Percentiles rank a stretch among this genome's conserved stretches.
Evolutionary conservation across 2,329 filamentous ascomycete genomes (phyloP).

Genomic region (Aspergillus sp.): DNA sequence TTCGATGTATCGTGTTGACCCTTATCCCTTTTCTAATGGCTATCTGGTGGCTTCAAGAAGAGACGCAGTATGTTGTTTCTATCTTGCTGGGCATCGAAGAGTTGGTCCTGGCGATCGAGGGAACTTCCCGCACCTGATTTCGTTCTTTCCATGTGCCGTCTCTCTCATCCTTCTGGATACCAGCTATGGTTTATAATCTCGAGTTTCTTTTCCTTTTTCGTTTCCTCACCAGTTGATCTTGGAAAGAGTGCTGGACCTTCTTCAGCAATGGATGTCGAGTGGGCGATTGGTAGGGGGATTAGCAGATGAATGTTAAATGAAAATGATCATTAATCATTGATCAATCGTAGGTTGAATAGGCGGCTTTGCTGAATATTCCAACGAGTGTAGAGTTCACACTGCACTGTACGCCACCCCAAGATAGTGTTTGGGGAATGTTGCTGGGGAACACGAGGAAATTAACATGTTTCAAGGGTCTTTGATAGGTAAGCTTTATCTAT

Average conservation of each 20-base stretch:
- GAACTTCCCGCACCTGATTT: conserved; percentile 13
- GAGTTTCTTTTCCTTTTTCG: conserved; percentile 13
- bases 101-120: conserved; percentile 20
- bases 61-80: conserved; percentile 4
- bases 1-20: conserved; percentile 23
- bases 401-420: no score
- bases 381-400: no score
- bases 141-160: conserved; percentile 15
- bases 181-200: conserved; percentile 22
- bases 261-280: not conserved
- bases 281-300: not conserved
- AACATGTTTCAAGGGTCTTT: no score
- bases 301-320: not conserved
- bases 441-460: no score
- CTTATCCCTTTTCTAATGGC: conserved; percentile 18
- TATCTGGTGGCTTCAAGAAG: conserved; percentile 15
- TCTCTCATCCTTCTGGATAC: conserved; percentile 19
- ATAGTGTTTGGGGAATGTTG: no score
- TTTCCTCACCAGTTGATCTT: conserved; percentile 8
- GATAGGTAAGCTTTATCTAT: no score
- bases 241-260: not conserved
- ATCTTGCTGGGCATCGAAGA: conserved; percentile 6
- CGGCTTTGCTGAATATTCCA: no score
- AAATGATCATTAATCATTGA: not conserved
- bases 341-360: no score